Evolutionary conservation across 177 flowering plant species (phyloP).

Genomic region (Vitis hybrid): DNA sequence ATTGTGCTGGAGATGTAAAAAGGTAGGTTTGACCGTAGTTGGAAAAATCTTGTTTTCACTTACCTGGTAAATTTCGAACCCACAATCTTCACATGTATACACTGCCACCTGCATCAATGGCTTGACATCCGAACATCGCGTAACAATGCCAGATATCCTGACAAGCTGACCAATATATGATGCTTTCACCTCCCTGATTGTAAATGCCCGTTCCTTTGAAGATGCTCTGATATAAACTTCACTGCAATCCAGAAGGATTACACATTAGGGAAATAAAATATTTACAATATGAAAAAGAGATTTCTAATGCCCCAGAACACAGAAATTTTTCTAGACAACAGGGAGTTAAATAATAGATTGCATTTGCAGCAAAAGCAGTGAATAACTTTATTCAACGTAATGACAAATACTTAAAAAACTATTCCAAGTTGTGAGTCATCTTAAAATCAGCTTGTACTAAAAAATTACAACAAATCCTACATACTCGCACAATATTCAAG

Average conservation of each 20-base stretch:
- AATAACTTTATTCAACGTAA: no score
- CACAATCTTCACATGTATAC: conserved; percentile 97
- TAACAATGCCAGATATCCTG: conserved; percentile 85
- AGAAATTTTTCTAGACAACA: neutral
- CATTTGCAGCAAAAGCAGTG: no score
- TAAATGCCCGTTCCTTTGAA: conserved; percentile 76
- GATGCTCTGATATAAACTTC: conserved; percentile 88
- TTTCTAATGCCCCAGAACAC: neutral
- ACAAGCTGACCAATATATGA: conserved; percentile 96
- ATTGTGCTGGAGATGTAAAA: neutral
- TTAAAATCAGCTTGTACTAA: neutral
- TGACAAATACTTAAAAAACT: no score
- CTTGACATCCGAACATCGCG: conserved; percentile 98
- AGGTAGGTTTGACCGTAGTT: neutral
- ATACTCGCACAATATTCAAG: neutral
- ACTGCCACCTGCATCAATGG: conserved; percentile 98
- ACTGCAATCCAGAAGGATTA: conserved; percentile 43
- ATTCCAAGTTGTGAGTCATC: neutral
- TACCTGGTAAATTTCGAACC: conserved; percentile 99
- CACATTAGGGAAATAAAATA: conserved; percentile 5
- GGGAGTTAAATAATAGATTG: neutral
- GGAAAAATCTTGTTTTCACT: neutral
- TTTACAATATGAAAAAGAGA: neutral
- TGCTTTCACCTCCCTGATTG: conserved; percentile 93
- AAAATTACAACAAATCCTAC: neutral